Evolutionary conservation across 2,329 filamentous ascomycete species (phyloP), one percentile per base, ranked within the genome.

Genomic region (Phyllosticta capitalensis): DNA sequence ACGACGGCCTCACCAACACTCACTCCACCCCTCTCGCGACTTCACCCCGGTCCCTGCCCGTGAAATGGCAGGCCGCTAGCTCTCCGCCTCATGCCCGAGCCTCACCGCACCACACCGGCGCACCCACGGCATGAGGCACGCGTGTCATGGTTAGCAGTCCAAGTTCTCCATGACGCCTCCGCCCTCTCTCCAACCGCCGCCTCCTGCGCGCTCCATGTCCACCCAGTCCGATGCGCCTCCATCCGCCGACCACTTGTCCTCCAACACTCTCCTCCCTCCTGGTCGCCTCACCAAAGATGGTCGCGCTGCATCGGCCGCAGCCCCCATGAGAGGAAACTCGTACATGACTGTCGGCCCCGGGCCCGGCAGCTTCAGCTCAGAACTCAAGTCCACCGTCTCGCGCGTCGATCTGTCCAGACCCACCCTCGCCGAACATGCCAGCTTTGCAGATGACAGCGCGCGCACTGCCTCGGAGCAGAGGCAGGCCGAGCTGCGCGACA

Each of bases 311-410:
- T 83, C 83, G 50, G 76, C 78, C 59, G 75, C 73, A 50, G 86
- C 83, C 59, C 83, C 81, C 54, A 82, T 85, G 19, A 83, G 88
- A 57, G 83, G 82, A 57, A 80, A 84, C 63, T 90, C 88, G 54
- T 80, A 91, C 68, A 83, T 88, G 14, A 84, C 85, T 38, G 80
- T 84, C 59, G 85, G 83, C 24, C 86, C 87, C 1, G 70, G 70
- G 14, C 83, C 83, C 2, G 92, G 92, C 51, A 96, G 90, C 77
- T 96, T 96, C 78, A 95, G 87, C 67, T 86, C 91, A 33, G 92
- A 96, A 62, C 75, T 96, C 67, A 89, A 88, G 68, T 90, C 86
- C 67, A 81, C 87, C 69, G 78, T 81, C 22, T 85, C 87, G 52
- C 82, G 88, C 58, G 81, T 82, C 54, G 84, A 84, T 26, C 80